Evolutionary conservation across 1,139 yeast genomes (phyloP).

Genomic region (Schwanniomyces etchellsii): DNA sequence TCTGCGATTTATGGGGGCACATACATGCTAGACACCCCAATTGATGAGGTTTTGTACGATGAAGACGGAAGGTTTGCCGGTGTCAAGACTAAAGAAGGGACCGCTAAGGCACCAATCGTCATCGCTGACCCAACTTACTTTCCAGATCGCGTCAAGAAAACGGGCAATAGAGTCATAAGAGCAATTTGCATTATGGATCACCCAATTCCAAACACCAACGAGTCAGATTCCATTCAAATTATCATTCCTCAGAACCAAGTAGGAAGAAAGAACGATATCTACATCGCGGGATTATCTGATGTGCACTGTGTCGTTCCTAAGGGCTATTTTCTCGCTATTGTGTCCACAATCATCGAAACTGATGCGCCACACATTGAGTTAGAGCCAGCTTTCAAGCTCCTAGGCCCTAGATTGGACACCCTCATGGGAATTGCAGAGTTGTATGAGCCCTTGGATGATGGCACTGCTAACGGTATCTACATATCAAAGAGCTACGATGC

Average conservation of each 20-base stretch:
- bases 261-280: constrained; percentile 88
- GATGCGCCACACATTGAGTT: constrained; percentile 89
- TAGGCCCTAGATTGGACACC: constrained; percentile 77
- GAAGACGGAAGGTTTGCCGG: constrained; percentile 69
- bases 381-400: constrained; percentile 88
- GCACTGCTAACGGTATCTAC: constrained; percentile 71
- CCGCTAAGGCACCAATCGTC: constrained; percentile 86
- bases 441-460: constrained; percentile 83
- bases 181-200: constrained; percentile 93
- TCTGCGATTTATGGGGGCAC: constrained; percentile 99
- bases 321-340: constrained; percentile 88
- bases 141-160: constrained; percentile 81
- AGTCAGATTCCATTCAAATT: constrained; percentile 86
- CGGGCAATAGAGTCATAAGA: constrained; percentile 85
- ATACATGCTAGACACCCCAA: constrained; percentile 94
- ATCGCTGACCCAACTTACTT: constrained; percentile 98
- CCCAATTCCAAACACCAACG: constrained; percentile 77
- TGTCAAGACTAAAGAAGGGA: constrained; percentile 86
- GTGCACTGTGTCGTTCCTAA: constrained; percentile 89
- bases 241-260: constrained; percentile 97
- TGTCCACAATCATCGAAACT: constrained; percentile 92
- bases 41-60: constrained; percentile 78
- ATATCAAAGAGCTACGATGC: constrained; percentile 91
- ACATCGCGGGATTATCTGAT: constrained; percentile 84
- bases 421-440: constrained; percentile 93